phyloP scores from a whole-genome alignment of 345 rosid genomes.

The Ricinus communis region DNA sequence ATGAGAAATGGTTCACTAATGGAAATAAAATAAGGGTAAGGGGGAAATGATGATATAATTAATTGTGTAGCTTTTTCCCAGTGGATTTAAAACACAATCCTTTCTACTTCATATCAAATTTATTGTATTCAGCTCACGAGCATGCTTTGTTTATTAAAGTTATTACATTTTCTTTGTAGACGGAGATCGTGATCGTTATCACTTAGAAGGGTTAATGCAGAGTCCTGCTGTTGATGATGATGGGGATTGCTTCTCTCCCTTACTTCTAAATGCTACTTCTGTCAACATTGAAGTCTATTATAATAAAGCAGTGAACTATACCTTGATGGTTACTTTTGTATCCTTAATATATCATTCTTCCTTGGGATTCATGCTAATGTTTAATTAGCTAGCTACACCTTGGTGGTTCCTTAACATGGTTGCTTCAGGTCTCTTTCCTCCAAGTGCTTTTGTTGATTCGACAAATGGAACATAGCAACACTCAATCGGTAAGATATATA shows the following conservation, averaged over 20 bases:
- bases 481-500: conserved; percentile 74
- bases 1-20: neutral
- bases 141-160: conserved; percentile 1
- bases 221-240: conserved; percentile 94
- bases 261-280: conserved; percentile 84
- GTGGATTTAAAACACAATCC: neutral
- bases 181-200: conserved; percentile 69
- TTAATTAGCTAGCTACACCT: conserved; percentile 8
- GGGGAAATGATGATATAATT: too few species aligned
- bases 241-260: conserved; percentile 83
- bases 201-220: conserved; percentile 89
- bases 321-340: conserved; percentile 99
- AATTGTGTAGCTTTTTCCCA: neutral
- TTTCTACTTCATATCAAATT: neutral
- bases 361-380: conserved; percentile 8
- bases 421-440: conserved; percentile 77
- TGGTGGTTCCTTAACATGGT: conserved; percentile 56
- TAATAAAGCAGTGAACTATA: conserved; percentile 97
- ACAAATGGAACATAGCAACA: conserved; percentile 98
- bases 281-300: conserved; percentile 91
- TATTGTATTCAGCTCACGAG: neutral
- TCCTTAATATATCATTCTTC: conserved; percentile 47
- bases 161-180: conserved; percentile 45
- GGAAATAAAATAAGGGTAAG: neutral
- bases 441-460: conserved; percentile 93